Evolutionary conservation across 805 yeast genomes (phyloP).

Genomic region (Starmerella potacharoeniae): DNA sequence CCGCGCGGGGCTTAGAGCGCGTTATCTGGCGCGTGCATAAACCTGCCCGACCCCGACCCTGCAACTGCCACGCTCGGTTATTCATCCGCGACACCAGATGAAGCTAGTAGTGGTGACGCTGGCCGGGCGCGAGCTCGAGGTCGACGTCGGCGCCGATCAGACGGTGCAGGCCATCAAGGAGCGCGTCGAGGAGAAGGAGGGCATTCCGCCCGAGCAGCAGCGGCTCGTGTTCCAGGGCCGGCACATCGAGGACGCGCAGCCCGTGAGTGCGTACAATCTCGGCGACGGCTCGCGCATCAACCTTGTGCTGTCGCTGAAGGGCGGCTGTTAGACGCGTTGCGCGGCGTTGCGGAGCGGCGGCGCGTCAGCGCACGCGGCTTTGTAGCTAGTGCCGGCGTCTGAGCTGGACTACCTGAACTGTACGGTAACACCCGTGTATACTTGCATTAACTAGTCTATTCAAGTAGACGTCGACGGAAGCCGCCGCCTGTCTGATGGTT

Average conservation of each 20-base stretch:
- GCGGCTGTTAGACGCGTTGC: constrained; percentile 39
- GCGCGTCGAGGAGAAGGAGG: constrained; percentile 88
- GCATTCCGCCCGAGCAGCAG: constrained; percentile 94
- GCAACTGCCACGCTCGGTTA: neutral
- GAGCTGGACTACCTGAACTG: too few relatives aligned
- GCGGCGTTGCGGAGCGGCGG: too few relatives aligned
- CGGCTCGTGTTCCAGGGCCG: constrained; percentile 81
- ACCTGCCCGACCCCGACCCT: neutral
- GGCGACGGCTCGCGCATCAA: constrained; percentile 80
- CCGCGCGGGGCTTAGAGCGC: neutral
- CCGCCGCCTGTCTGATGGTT: too few relatives aligned
- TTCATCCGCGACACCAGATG: constrained; percentile 8
- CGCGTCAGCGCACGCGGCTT: too few relatives aligned
- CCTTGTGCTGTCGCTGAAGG: constrained; percentile 83
- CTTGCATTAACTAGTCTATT: too few relatives aligned
- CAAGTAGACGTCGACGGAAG: too few relatives aligned
- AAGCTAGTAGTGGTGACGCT: constrained; percentile 20
- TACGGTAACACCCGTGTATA: too few relatives aligned
- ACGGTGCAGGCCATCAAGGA: constrained; percentile 67
- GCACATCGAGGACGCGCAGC: constrained; percentile 74
- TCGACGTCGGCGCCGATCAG: constrained; percentile 28
- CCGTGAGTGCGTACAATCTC: constrained; percentile 62
- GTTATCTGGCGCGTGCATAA: neutral
- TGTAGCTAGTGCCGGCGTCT: too few relatives aligned
- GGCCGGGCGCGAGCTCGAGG: constrained; percentile 24